Base-by-base conservation (phyloP, 306 rosid genomes). In the Hylodesmum podocarpum region DNA sequence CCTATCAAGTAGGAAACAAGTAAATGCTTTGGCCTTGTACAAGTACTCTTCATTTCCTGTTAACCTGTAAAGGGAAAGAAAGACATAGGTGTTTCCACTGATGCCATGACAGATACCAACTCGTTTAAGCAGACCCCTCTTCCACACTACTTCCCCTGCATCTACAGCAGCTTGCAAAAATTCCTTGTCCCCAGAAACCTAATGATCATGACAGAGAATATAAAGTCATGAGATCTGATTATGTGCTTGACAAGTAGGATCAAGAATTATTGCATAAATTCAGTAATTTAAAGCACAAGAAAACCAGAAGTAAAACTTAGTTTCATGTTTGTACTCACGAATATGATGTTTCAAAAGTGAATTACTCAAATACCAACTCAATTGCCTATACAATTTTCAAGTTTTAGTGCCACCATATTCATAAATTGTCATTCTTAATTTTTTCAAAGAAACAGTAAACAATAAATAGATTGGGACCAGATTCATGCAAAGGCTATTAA, bases 31-130 rank as follows among this genome's bases (percentile, higher is more conserved):
- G 18, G 97, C 96, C 79, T 64, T 89, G 89, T 91, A 85, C 37
- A 88, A 76, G 83, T 87, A 82, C 71, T 76, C 82, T 16, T 50
- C 82, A 25, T 91, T 87, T 44, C 89, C 88, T 0, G 97, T 94
- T 46, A 91, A 82, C 47, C 90, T 79, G 79, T 88, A 90, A 25
- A 94, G 92, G 7, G 96, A 85, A 67, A 94, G 94, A 83, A 91
- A 94, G 76, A 94, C 89, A 28, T 87, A 88, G 47, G 96, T 75
- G 78, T 94, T 94, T 67, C 98, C 93, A 37, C 97, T 88, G 71
- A 91, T 72, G 66, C 98, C 98, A 43, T 93, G 98, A 27, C 97
- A 93, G 13, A 93, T 68, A 40, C 98, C 97, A 27, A 91, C 92
- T 81, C 92, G 87, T 86, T 86, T 93, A 27, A 93, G 96, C 58